A percentile compares a stretch with the other conserved stretches of the same genome.
Evolutionary conservation across 345 rosid genomes (phyloP).

Genomic region (Nephelium lappaceum): DNA sequence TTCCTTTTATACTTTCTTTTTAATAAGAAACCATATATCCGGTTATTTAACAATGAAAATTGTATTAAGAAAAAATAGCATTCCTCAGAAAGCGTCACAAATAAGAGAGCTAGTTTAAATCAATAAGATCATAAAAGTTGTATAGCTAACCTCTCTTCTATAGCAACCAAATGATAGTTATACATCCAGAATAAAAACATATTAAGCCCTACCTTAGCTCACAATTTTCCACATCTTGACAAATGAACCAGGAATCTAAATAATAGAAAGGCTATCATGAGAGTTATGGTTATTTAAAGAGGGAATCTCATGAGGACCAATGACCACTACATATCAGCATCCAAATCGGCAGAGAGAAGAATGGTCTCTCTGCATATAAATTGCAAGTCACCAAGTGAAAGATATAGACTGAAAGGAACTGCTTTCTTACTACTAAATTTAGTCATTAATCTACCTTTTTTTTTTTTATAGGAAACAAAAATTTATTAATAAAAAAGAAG

Average conservation of each 20-base stretch:
- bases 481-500: too few species aligned
- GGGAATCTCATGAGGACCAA: background rate
- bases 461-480: too few species aligned
- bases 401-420: background rate
- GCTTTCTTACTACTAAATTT: background rate
- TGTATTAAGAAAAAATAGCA: background rate
- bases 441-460: background rate
- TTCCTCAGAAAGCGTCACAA: background rate
- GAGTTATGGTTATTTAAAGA: background rate
- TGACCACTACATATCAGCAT: background rate
- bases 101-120: background rate
- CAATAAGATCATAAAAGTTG: background rate
- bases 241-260: background rate
- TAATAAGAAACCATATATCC: background rate
- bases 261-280: background rate
- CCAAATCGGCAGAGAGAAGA: background rate
- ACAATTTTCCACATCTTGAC: background rate
- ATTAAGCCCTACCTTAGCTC: background rate
- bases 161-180: background rate
- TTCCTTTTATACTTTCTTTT: background rate
- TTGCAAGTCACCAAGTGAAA: background rate
- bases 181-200: background rate
- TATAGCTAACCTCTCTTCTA: background rate
- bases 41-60: too few species aligned
- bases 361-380: background rate